Evolutionary conservation across 108 stramenopile species (phyloP).

Genomic region (Nitzschia inconspicua): DNA sequence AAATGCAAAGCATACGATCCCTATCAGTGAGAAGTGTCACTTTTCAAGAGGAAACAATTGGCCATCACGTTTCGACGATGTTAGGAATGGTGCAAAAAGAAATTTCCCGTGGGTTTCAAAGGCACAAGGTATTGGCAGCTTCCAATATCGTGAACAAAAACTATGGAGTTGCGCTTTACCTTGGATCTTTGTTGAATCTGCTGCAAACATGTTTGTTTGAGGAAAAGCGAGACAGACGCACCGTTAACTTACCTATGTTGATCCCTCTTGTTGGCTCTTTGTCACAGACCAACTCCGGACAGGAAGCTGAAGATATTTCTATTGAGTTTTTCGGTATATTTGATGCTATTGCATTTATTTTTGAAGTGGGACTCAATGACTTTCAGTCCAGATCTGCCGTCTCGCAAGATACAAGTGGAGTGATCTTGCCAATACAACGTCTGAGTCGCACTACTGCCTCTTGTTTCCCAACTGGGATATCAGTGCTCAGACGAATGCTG

Average conservation of each 20-base stretch:
- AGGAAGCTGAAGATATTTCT: background rate
- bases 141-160: background rate
- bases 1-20: constrained; percentile 48
- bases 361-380: constrained; percentile 50
- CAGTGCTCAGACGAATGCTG: constrained; percentile 59
- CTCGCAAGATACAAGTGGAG: background rate
- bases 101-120: constrained; percentile 39
- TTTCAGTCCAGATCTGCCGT: constrained; percentile 27
- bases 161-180: constrained; percentile 51
- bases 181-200: constrained; percentile 57
- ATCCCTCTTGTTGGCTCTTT: constrained; percentile 27
- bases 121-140: background rate
- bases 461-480: constrained; percentile 57
- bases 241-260: constrained; percentile 66
- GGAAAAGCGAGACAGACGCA: constrained; percentile 67
- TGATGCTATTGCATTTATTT: constrained; percentile 57
- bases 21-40: constrained; percentile 30
- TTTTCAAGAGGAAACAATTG: constrained; percentile 35
- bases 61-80: constrained; percentile 42
- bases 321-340: constrained; percentile 32
- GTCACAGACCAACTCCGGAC: background rate
- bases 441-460: constrained; percentile 61
- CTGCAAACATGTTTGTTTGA: constrained; percentile 65
- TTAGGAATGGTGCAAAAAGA: constrained; percentile 40
- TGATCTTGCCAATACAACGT: constrained; percentile 17